Evolutionary conservation across 2,329 filamentous ascomycete species (phyloP), one percentile per base, ranked within the genome.

Genomic region (Aspergillus brasiliensis): DNA sequence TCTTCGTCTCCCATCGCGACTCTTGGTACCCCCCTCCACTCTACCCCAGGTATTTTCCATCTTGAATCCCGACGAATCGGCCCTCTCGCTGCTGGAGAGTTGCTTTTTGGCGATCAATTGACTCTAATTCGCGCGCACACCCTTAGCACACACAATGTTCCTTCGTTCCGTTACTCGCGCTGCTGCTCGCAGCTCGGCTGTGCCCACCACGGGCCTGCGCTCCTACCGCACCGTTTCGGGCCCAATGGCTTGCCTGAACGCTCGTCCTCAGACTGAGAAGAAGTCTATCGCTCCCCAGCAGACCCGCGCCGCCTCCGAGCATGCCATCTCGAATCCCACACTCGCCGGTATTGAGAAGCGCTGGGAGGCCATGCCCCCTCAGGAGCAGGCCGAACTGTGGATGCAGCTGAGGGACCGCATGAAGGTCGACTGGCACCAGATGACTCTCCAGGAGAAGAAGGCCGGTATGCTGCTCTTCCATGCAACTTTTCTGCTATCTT

Each of bases 321-420:
- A 97, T 80, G 93, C 94, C 77, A 96, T 99, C 82, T 96, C 93
- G 75, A 98, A 97, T 84, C 95, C 96, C 71, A 97, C 92, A 61
- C 87, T 99, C 75, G 91, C 92, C 81, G 92, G 96, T 82, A 98
- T 99, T 76, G 95, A 99, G 88, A 97, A 97, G 89, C 87, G 95
- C 84, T 99, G 95, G 95, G 95, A 99, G 84, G 87, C 84, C 66
- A 93, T 98, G 91, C 93, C 94, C 61, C 92, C 95, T 67, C 92
- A 97, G 85, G 95, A 99, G 87, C 95, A 99, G 88, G 95, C 95
- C 69, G 95, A 99, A 77, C 84, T 99, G 73, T 99, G 95, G 95
- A 99, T 99, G 95, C 85, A 90, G 71, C 85, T 99, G 80, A 88
- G 95, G 80, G 95, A 99, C 83, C 90, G 95, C 76, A 99, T 99